Evolutionary conservation across 2,329 filamentous ascomycete genomes (phyloP).

Genomic region (Xylariaceae sp.): DNA sequence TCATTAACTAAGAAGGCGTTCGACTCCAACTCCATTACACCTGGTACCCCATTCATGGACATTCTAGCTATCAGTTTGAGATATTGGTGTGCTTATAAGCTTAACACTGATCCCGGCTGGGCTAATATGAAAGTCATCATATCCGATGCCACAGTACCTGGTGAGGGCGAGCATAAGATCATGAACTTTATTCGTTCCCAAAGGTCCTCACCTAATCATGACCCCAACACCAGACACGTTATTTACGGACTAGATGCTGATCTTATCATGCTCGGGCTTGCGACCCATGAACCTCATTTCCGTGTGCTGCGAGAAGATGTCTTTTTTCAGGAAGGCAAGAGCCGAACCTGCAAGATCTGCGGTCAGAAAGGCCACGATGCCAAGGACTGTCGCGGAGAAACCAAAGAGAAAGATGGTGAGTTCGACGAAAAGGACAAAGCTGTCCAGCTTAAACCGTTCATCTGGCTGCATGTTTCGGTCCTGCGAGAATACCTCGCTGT

Average conservation of each 20-base stretch:
- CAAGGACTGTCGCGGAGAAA: constrained; percentile 79
- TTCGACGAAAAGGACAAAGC: constrained; percentile 81
- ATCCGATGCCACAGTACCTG: constrained; percentile 95
- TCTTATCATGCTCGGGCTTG: constrained; percentile 97
- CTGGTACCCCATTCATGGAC: constrained; percentile 98
- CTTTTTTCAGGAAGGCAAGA: constrained; percentile 86
- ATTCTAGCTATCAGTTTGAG: constrained; percentile 87
- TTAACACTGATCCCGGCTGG: constrained; percentile 97
- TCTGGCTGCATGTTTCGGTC: constrained; percentile 94
- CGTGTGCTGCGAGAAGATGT: constrained; percentile 96
- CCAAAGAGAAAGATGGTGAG: constrained; percentile 78
- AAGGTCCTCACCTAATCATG: constrained; percentile 84
- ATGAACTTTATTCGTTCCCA: constrained; percentile 98
- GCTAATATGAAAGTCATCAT: constrained; percentile 96
- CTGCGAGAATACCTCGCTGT: constrained; percentile 91
- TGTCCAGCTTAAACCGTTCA: constrained; percentile 83
- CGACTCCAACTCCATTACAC: constrained; percentile 86
- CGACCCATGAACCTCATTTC: constrained; percentile 97
- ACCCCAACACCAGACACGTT: constrained; percentile 96
- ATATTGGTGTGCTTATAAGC: constrained; percentile 97
- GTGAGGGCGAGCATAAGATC: constrained; percentile 98
- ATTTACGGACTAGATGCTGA: constrained; percentile 98
- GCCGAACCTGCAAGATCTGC: constrained; percentile 83
- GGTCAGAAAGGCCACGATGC: constrained; percentile 92
- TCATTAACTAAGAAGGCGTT: constrained; percentile 84